Conservation (phyloP, 2,329 filamentous ascomycete species). For the Alternaria metachromatica region DNA sequence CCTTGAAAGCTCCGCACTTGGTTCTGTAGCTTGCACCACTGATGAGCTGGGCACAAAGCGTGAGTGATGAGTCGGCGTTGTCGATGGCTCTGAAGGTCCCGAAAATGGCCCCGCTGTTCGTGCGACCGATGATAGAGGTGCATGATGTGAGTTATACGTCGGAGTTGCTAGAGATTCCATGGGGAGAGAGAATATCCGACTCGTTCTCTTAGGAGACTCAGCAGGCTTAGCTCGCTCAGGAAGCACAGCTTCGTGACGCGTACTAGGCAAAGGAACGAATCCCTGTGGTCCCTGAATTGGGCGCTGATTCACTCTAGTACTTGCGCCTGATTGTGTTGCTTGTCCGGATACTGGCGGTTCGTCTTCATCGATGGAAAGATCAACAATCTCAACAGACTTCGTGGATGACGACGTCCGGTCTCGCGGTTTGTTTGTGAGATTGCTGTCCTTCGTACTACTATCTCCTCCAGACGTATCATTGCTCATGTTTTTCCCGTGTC, state of each 20-base stretch:
- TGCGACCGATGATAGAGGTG: background rate
- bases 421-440: background rate
- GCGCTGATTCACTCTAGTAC: background rate
- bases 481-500: background rate
- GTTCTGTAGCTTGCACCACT: background rate
- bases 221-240: background rate
- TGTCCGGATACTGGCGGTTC: background rate
- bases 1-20: background rate
- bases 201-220: background rate
- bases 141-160: background rate
- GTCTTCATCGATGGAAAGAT: constrained; percentile 4
- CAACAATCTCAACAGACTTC: constrained; percentile 1
- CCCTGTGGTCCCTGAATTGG: background rate
- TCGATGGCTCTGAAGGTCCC: background rate
- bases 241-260: background rate
- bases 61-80: background rate
- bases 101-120: background rate
- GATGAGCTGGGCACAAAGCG: background rate
- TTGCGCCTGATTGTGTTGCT: background rate
- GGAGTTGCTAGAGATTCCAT: background rate
- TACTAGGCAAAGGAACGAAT: background rate
- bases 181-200: background rate
- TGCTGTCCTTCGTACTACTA: background rate
- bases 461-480: background rate
- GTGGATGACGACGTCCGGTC: background rate